Evolutionary conservation across 2,329 filamentous ascomycete species (phyloP).

Genomic region (Endocalyx cinctus): DNA sequence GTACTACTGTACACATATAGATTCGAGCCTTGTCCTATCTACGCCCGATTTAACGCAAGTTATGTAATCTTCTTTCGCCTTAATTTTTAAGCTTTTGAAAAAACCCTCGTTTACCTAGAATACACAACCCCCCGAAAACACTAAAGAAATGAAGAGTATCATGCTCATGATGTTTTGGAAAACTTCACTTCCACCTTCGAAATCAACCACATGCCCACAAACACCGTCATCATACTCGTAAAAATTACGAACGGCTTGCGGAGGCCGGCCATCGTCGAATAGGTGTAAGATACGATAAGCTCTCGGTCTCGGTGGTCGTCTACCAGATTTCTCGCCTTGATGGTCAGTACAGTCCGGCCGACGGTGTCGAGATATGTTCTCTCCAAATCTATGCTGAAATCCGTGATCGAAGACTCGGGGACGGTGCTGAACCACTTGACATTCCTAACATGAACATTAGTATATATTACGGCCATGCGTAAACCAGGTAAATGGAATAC

Average conservation of each 20-base stretch:
- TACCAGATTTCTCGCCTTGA: constrained; percentile 81
- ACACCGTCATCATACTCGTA: constrained; percentile 66
- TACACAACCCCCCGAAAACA: too few relatives aligned
- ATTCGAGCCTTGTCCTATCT: too few relatives aligned
- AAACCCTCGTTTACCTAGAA: too few relatives aligned
- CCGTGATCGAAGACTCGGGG: constrained; percentile 57
- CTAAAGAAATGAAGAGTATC: too few relatives aligned
- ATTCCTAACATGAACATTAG: constrained; percentile 55
- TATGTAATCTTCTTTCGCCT: too few relatives aligned
- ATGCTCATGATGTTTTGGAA: constrained; percentile 44
- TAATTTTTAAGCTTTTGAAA: too few relatives aligned
- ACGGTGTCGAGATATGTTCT: constrained; percentile 92
- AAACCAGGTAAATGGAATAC: too few relatives aligned
- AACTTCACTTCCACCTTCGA: constrained; percentile 81
- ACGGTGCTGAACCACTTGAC: constrained; percentile 72
- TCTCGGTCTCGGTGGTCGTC: constrained; percentile 85
- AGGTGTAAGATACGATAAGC: constrained; percentile 83
- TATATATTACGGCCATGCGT: not conserved
- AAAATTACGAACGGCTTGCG: constrained; percentile 86
- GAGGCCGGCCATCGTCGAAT: constrained; percentile 67
- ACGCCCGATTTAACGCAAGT: too few relatives aligned
- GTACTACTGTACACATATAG: too few relatives aligned
- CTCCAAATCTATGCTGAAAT: constrained; percentile 58
- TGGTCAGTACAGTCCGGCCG: constrained; percentile 75
- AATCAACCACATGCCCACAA: constrained; percentile 68